phyloP scores from a whole-genome alignment of 768 basidiomycete species.

The Sutorius australiensis region DNA sequence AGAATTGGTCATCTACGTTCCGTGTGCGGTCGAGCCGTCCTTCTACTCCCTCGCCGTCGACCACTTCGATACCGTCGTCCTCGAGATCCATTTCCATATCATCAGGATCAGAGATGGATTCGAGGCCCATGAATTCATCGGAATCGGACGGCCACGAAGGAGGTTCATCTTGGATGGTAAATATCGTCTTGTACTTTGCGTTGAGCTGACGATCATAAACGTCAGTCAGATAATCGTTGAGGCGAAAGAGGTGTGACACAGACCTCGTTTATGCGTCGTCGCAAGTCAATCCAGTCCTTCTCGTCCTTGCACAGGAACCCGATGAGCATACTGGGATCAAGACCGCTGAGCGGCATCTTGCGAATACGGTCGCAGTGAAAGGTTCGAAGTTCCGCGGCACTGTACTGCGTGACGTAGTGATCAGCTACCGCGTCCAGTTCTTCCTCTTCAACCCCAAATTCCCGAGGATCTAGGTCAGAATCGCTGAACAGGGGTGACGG shows the following conservation, averaged over 20 bases:
- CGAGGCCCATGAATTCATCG: conserved; percentile 71
- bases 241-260: conserved; percentile 22
- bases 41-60: conserved; percentile 25
- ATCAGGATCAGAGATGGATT: conserved; percentile 78
- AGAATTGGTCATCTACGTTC: conserved; percentile 48
- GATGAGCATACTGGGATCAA: conserved; percentile 97
- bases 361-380: conserved; percentile 97
- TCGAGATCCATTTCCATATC: conserved; percentile 59
- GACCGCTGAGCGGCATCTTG: conserved; percentile 86
- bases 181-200: conserved; percentile 65
- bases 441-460: conserved; percentile 31
- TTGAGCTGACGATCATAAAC: conserved; percentile 13
- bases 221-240: conserved; percentile 6
- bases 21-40: conserved; percentile 24
- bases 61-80: conserved; percentile 39
- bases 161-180: conserved; percentile 84
- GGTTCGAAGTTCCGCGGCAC: conserved; percentile 67
- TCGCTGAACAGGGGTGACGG: conserved; percentile 20
- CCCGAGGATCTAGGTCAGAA: conserved; percentile 36
- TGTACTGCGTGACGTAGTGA: conserved; percentile 74
- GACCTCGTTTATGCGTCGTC: conserved; percentile 68
- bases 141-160: conserved; percentile 76
- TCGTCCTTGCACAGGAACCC: conserved; percentile 86
- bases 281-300: conserved; percentile 82
- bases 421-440: conserved; percentile 47